phyloP scores from a whole-genome alignment of 805 yeast genomes.

The Sungouiozyma intestinalis region DNA sequence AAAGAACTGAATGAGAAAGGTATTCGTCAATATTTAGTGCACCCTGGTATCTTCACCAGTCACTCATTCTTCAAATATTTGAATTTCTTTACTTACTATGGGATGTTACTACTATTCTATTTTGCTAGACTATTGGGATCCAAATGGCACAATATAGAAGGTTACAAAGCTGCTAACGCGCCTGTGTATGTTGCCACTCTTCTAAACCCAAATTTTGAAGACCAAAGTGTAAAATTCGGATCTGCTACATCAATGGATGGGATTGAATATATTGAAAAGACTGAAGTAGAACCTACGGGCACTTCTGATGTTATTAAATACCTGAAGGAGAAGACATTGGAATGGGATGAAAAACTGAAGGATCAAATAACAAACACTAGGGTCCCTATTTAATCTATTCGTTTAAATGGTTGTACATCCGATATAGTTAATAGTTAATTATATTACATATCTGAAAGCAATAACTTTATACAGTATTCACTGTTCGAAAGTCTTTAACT shows the following conservation, averaged over 20 bases:
- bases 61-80: conserved; percentile 68
- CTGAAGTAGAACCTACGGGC: conserved; percentile 54
- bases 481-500: neutral
- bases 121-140: conserved; percentile 75
- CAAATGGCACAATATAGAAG: conserved; percentile 79
- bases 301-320: conserved; percentile 56
- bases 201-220: conserved; percentile 38
- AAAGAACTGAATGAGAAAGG: conserved; percentile 31
- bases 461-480: too few relatives aligned
- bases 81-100: conserved; percentile 69
- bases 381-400: conserved; percentile 13
- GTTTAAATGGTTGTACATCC: too few relatives aligned
- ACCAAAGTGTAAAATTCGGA: conserved; percentile 53
- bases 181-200: conserved; percentile 55
- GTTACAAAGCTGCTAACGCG: conserved; percentile 85
- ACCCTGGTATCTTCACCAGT: conserved; percentile 90
- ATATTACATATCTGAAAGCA: neutral
- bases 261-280: conserved; percentile 45
- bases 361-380: conserved; percentile 58
- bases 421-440: neutral
- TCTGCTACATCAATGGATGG: conserved; percentile 64
- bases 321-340: conserved; percentile 42
- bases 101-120: conserved; percentile 79
- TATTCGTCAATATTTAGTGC: conserved; percentile 66
- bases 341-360: conserved; percentile 69